phyloP scores from a whole-genome alignment of 805 yeast species.

The Isabelozyma heimii region DNA sequence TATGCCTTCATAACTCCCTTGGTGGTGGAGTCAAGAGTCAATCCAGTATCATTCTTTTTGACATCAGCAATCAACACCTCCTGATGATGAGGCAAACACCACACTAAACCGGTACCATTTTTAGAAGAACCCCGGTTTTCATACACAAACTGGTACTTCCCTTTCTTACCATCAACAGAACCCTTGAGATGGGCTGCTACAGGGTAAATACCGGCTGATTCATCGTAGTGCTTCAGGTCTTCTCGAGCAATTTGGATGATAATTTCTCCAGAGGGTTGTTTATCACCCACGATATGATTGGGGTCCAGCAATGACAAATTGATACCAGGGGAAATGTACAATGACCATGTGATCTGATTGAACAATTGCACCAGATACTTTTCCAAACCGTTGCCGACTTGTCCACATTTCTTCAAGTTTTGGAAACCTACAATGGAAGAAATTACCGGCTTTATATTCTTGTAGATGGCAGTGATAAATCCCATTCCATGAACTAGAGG shows the following conservation, averaged over 20 bases:
- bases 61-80: conserved; percentile 31
- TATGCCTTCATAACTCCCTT: conserved; percentile 49
- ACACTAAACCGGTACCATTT: conserved; percentile 34
- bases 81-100: conserved; percentile 53
- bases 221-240: conserved; percentile 30
- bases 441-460: conserved; percentile 49
- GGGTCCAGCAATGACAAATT: conserved; percentile 30
- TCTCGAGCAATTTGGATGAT: conserved; percentile 61
- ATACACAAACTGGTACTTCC: conserved; percentile 29
- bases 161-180: conserved; percentile 15
- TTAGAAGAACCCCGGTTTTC: conserved; percentile 22
- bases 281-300: conserved; percentile 41
- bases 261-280: conserved; percentile 31
- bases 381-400: conserved; percentile 32
- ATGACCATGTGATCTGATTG: conserved; percentile 62
- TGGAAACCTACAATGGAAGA: conserved; percentile 67
- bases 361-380: conserved; percentile 55
- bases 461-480: conserved; percentile 62
- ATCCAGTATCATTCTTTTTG: conserved; percentile 24
- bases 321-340: conserved; percentile 48
- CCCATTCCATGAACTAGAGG: conserved; percentile 84
- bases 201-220: conserved; percentile 31
- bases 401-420: conserved; percentile 37
- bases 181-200: conserved; percentile 14
- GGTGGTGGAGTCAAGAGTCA: conserved; percentile 46